Evolutionary conservation across 2,329 filamentous ascomycete genomes (phyloP).

Genomic region (Colletotrichum kahawae): DNA sequence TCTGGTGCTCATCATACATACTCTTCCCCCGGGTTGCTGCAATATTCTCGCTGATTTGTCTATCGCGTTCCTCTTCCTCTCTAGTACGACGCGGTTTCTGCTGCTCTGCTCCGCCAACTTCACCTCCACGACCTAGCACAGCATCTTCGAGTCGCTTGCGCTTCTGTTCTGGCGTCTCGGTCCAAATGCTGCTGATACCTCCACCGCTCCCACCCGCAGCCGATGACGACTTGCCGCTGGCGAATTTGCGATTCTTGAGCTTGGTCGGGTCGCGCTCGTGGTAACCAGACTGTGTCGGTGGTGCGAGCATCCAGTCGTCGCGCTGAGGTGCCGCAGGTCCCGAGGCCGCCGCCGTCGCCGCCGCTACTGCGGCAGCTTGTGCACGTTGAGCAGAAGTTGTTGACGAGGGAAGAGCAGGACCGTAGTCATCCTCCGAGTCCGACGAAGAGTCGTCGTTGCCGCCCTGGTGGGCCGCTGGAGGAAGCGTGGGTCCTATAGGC

Average conservation of each 20-base stretch:
- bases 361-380: conserved; percentile 42
- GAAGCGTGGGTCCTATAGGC: conserved; percentile 46
- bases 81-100: conserved; percentile 52
- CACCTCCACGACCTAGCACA: conserved; percentile 72
- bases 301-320: conserved; percentile 85
- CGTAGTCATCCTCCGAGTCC: conserved; percentile 60
- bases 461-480: conserved; percentile 43
- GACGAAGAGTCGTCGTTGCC: conserved; percentile 36
- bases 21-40: conserved; percentile 62
- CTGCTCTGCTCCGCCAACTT: conserved; percentile 29
- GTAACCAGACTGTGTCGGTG: conserved; percentile 61
- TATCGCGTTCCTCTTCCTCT: conserved; percentile 62
- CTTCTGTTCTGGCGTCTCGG: conserved; percentile 90
- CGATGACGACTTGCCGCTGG: conserved; percentile 56
- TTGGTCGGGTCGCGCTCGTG: conserved; percentile 82
- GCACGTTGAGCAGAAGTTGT: conserved; percentile 24
- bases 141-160: conserved; percentile 80
- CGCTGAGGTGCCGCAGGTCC: conserved; percentile 61
- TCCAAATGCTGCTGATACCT: conserved; percentile 76
- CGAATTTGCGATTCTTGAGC: conserved; percentile 81
- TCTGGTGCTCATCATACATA: conserved; percentile 63
- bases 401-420: conserved; percentile 61
- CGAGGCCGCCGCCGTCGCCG: conserved; percentile 29
- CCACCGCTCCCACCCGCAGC: conserved; percentile 30
- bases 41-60: conserved; percentile 52